Conservation (phyloP, 495 filamentous ascomycete genomes). For the Aspergillus affinis region DNA sequence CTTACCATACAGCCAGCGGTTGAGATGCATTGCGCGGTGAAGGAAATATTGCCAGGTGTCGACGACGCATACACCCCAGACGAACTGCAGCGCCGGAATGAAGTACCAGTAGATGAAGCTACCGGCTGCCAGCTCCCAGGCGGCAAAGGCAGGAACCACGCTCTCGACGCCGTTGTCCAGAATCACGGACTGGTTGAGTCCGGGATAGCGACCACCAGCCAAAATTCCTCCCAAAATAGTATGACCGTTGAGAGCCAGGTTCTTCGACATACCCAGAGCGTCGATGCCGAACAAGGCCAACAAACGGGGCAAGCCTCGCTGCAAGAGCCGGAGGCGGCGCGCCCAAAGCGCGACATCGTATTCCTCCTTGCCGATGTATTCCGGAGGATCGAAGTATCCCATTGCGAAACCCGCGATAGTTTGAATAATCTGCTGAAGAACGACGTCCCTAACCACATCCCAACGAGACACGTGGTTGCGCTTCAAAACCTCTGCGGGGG, state of each 20-base stretch:
- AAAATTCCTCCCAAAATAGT: conserved; percentile 66
- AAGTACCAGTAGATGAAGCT: conserved; percentile 75
- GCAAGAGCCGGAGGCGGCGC: conserved; percentile 66
- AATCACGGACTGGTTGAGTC: conserved; percentile 31
- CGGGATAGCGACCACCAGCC: conserved; percentile 72
- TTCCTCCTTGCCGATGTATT: conserved; percentile 69
- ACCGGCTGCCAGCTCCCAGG: conserved; percentile 75
- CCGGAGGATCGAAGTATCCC: conserved; percentile 60
- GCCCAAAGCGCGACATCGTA: conserved; percentile 86
- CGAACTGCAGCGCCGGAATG: conserved; percentile 73
- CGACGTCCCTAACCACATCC: conserved; percentile 82
- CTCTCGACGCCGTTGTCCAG: conserved; percentile 34
- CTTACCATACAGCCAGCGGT: conserved; percentile 95
- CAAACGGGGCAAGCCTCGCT: conserved; percentile 63
- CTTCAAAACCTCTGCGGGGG: conserved; percentile 80
- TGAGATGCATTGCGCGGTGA: conserved; percentile 91
- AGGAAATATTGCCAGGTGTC: conserved; percentile 98
- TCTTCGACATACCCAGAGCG: conserved; percentile 36
- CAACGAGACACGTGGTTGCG: conserved; percentile 81
- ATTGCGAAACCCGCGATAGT: conserved; percentile 62
- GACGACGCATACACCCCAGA: conserved; percentile 67
- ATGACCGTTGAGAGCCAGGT: conserved; percentile 46
- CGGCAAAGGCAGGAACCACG: conserved; percentile 38
- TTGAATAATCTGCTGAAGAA: conserved; percentile 88
- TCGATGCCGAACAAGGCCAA: conserved; percentile 47